Conservation (phyloP, 1,284 basidiomycete genomes). For the Marasmius oreades region DNA sequence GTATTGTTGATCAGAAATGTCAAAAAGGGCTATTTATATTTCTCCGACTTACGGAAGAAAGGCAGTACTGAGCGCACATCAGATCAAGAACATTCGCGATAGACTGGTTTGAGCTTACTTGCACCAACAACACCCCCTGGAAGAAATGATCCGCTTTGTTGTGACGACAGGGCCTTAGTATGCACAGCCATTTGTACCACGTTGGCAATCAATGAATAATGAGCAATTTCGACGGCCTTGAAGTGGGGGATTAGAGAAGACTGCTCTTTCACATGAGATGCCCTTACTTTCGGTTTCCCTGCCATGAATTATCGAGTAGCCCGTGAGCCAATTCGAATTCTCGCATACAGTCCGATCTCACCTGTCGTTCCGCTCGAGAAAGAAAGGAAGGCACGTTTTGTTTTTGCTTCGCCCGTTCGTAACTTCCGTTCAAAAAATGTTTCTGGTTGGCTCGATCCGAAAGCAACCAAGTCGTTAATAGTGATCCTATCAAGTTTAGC, state of each 20-base stretch:
- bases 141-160: conserved; percentile 23
- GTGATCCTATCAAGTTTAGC: conserved; percentile 25
- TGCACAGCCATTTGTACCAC: conserved; percentile 58
- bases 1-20: conserved; percentile 2
- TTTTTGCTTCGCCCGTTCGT: conserved; percentile 59
- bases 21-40: conserved; percentile 23
- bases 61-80: conserved; percentile 7
- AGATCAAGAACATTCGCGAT: neutral
- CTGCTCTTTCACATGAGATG: neutral
- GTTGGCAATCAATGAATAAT: conserved; percentile 66
- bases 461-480: conserved; percentile 51
- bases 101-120: conserved; percentile 36
- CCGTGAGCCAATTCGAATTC: neutral
- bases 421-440: conserved; percentile 50
- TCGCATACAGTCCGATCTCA: conserved; percentile 11
- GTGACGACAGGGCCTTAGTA: conserved; percentile 40
- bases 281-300: conserved; percentile 68
- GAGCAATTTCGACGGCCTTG: conserved; percentile 69
- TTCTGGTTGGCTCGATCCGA: conserved; percentile 42
- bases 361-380: conserved; percentile 83
- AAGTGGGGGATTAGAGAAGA: neutral
- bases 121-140: conserved; percentile 52
- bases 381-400: conserved; percentile 68
- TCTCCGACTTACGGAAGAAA: conserved; percentile 24
- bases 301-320: neutral